Evolutionary conservation across 2,329 filamentous ascomycete species (phyloP), one percentile per base, ranked within the genome.

Genomic region (Hypoxylon sp.): DNA sequence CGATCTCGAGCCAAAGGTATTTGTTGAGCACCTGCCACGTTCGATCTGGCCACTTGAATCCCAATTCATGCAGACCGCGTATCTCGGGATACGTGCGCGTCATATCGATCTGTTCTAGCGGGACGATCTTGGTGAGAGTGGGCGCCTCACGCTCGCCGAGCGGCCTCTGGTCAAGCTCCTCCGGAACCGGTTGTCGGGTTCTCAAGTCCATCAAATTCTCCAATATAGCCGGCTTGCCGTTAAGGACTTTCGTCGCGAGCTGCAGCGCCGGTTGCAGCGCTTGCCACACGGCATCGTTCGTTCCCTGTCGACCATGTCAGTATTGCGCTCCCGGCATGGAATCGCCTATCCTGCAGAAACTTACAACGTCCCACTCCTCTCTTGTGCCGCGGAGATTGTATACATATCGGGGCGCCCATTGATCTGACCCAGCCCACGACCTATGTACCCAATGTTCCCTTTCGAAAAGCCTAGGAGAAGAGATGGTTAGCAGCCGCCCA

Each of bases 251-350:
- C 1, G 71, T 59, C 8, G 56, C 68, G 4, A 77, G 58, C n/a
- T 62, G 59, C 28, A 76, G 44, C 1, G 73, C 70, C 3, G 75
- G 74, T 45, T 72, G 71, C n/a, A 77, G 3, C 1, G 73, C 73
- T 0, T 56, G 9, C 74, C 75, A 77, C 7, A 77, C 3, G 0
- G 22, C 14, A 26, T 72, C 64, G 45, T 77, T 76, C 2, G 40
- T 67, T 8, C 0, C 4, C 72, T 74, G 28, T 8, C 16, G 11
- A 7, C 11, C 7, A 40, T 42, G 14, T 53, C 18, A 53, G 22
- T 42, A 20, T 49, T 30, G 12, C 30, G n/a, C 30, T 22, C 14
- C 28, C n/a, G n/a, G n/a, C n/a, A n/a, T n/a, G n/a, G n/a, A n/a
- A n/a, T 24, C 46, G 26, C 26, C 24, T 20, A 5, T n/a, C 28